Conservation (phyloP, 1,139 yeast genomes). For the Magnusiomyces paraingens region DNA sequence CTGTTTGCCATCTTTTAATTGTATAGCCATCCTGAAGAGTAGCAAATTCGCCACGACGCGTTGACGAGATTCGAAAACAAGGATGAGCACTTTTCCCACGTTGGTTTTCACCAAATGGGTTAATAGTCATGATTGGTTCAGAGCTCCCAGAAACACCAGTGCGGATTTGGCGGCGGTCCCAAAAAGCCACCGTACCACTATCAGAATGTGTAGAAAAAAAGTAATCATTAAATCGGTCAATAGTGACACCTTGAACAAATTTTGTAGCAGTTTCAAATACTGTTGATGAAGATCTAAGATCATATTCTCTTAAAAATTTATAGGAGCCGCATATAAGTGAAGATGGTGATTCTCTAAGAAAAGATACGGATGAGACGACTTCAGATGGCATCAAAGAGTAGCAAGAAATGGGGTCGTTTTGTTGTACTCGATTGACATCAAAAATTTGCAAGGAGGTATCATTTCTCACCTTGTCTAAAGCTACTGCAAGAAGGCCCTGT, state of each 20-base stretch:
- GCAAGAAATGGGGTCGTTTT: slow-evolving; percentile 37
- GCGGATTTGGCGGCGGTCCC: slow-evolving; percentile 73
- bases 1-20: slow-evolving; percentile 78
- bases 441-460: slow-evolving; percentile 75
- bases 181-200: slow-evolving; percentile 76
- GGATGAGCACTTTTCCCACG: slow-evolving; percentile 55
- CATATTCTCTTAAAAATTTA: slow-evolving; percentile 73
- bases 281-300: slow-evolving; percentile 63
- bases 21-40: slow-evolving; percentile 73
- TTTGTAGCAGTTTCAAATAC: slow-evolving; percentile 70
- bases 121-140: slow-evolving; percentile 60
- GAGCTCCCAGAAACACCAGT: slow-evolving; percentile 23
- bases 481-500: slow-evolving; percentile 63
- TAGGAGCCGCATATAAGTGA: slow-evolving; percentile 68
- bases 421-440: slow-evolving; percentile 52
- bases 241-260: slow-evolving; percentile 59
- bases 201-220: slow-evolving; percentile 67
- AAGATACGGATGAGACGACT: slow-evolving; percentile 60
- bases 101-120: slow-evolving; percentile 59
- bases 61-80: slow-evolving; percentile 65
- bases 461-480: slow-evolving; percentile 72
- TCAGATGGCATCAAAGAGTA: slow-evolving; percentile 66
- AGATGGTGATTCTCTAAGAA: slow-evolving; percentile 53
- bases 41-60: slow-evolving; percentile 66
- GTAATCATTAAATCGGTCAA: slow-evolving; percentile 61